Evolutionary conservation across 371 early-diverging fungal species (phyloP), one percentile per base, ranked within the genome.

Genomic region (Apophysomyces trapeziformis): DNA sequence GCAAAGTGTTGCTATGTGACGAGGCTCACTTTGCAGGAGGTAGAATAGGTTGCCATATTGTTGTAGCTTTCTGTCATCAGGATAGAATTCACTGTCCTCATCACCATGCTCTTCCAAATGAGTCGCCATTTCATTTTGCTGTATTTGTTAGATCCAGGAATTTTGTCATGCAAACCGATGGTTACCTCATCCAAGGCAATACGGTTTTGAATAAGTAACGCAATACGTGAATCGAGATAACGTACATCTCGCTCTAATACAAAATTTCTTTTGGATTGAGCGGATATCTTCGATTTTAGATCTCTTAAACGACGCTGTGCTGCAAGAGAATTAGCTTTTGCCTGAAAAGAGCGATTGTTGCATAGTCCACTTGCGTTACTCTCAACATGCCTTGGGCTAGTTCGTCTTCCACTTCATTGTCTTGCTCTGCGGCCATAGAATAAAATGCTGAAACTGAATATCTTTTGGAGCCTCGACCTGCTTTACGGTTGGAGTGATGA

Each of bases 391-490:
- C 82, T 68, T 76, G 74, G 38, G 96, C 93, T 41, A 97, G 88
- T 68, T 96, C 97, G 84, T 97, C 97, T 73, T 96, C 94, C 11
- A 96, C 94, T 72, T 95, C 96, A 60, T 87, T 91, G 69, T 97
- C 97, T 71, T 95, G 93, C 74, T 95, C 96, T n/a, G 96, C 93
- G 14, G 94, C 96, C 88, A 96, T 95, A 5, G 97, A 96, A 70
- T 94, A 96, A 39, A 95, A 85, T n/a, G 93, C 94, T 7, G 90
- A 92, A 1, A 95, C 91, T 0, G 96, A 95, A 77, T 95, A 95
- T 58, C 94, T 80, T 62, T 90, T 87, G 12, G 83, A 83, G 43
- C 57, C 63, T 26, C 83, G 74, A 57, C 77, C 77, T 16, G 70
- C 70, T 59, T 73, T 78, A 8, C 74, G 65, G 14, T 65, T 59